Conservation (phyloP, 768 basidiomycete species). For the Myochromella boudieri region DNA sequence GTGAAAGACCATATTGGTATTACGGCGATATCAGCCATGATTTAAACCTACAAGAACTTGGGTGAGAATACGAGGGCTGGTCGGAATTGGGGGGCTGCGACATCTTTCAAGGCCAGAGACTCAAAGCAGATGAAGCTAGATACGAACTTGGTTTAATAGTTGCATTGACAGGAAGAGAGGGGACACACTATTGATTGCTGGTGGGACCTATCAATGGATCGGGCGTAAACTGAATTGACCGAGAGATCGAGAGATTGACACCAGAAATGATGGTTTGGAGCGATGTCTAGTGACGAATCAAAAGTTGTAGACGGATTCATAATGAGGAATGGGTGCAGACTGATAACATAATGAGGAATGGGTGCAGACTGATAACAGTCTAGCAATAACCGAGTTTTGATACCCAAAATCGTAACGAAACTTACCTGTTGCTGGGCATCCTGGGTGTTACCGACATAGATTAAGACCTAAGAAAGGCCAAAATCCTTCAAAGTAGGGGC, state of each 20-base stretch:
- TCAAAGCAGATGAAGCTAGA: constrained; percentile 77
- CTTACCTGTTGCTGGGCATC: constrained; percentile 59
- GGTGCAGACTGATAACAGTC: neutral
- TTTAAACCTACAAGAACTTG: constrained; percentile 61
- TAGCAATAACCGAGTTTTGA: too few relatives aligned
- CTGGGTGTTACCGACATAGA: constrained; percentile 72
- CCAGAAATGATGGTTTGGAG: constrained; percentile 50
- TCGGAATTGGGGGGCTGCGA: constrained; percentile 49
- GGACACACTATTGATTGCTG: constrained; percentile 52
- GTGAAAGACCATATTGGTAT: neutral
- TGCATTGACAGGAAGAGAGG: neutral
- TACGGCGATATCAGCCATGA: neutral
- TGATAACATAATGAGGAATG: neutral
- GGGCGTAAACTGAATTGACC: constrained; percentile 51
- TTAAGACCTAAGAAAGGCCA: constrained; percentile 49
- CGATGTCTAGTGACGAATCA: constrained; percentile 37
- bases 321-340: neutral
- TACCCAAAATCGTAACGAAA: too few relatives aligned
- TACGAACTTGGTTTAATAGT: neutral
- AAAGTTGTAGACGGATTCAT: neutral
- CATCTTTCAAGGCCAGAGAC: constrained; percentile 54
- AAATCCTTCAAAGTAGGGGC: constrained; percentile 51
- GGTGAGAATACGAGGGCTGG: constrained; percentile 75
- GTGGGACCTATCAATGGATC: constrained; percentile 54
- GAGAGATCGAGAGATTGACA: constrained; percentile 51